These are phyloP conservation scores for Piper betle DNA, from an alignment of 164 flowering plant genomes.

Conservation along the genomic window DNA sequence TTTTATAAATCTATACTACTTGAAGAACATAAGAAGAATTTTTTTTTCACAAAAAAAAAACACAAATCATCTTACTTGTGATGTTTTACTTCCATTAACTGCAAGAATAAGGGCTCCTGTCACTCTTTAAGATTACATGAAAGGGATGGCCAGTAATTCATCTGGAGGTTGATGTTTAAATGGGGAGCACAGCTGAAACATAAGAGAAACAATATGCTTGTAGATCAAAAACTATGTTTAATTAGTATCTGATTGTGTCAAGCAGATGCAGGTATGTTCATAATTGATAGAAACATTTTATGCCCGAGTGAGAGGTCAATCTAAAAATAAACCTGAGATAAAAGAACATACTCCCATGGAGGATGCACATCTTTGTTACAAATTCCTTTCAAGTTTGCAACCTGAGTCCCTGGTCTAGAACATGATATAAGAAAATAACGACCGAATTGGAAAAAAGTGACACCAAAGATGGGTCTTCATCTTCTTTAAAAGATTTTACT, in stretches of 20 bases:
- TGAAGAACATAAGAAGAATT: not conserved
- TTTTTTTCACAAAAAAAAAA: not conserved
- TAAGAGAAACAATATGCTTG: not conserved
- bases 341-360: slow-evolving; percentile 76
- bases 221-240: not conserved
- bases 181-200: slow-evolving; percentile 77
- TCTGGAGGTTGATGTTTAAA: slow-evolving; percentile 91
- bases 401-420: slow-evolving; percentile 89
- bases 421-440: slow-evolving; percentile 84
- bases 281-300: no score
- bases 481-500: slow-evolving; percentile 61
- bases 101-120: slow-evolving; percentile 89
- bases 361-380: slow-evolving; percentile 83
- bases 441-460: slow-evolving; percentile 91
- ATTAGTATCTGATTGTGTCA: no score
- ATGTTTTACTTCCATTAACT: slow-evolving; percentile 74
- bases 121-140: slow-evolving; percentile 81
- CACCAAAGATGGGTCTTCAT: slow-evolving; percentile 90
- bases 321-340: not conserved
- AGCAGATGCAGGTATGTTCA: no score
- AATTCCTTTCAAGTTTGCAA: slow-evolving; percentile 83
- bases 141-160: slow-evolving; percentile 98
- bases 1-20: not conserved
- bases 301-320: no score
- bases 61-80: slow-evolving; percentile 33